Evolutionary conservation across 2,329 filamentous ascomycete genomes (phyloP), one percentile per base, ranked within the genome.

Genomic region (Fusarium sp.): DNA sequence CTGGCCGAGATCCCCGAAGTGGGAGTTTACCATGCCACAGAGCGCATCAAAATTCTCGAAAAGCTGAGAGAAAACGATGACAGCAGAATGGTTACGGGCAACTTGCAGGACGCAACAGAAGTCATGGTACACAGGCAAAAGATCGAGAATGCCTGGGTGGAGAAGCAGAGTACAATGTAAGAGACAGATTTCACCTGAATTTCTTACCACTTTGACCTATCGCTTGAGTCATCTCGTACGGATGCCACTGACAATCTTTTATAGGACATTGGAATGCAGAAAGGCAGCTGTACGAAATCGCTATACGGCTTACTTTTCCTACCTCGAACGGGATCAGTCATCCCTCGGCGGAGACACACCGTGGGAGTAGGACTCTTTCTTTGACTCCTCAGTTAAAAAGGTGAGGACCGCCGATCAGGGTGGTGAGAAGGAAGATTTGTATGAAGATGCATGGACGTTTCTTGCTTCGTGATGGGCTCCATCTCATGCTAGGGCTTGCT

Each of bases 11-110:
- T 53, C 20, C 50, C 50, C 14, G 24, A 18, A n/a, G 9, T 16
- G 6, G 50, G 50, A 9, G 10, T 28, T 15, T 5, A 28, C 14
- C 50, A 53, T 38, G 24, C 50, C 10, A 9, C 2, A 36, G 26
- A 16, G 20, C 0, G 20, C 9, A 14, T 53, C 18, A 16, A 4
- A n/a, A 22, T 0, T 22, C 20, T 38, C 14, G n/a, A 5, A 22
- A 10, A 38, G 24, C 24, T 53, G 33, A 13, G 12, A 16, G 3
- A 26, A 18, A 38, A 20, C 18, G 3, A 28, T 22, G 7, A 22
- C 44, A 47, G n/a, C n/a, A n/a, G n/a, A n/a, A n/a, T n/a, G n/a
- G n/a, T n/a, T n/a, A n/a, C n/a, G n/a, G n/a, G n/a, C n/a, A n/a
- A n/a, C n/a, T n/a, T 26, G 24, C 20, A 28, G 24, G 33, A 38